Evolutionary conservation across 2,329 filamentous ascomycete genomes (phyloP), one percentile per base, ranked within the genome.

Genomic region (Apiospora koreana): DNA sequence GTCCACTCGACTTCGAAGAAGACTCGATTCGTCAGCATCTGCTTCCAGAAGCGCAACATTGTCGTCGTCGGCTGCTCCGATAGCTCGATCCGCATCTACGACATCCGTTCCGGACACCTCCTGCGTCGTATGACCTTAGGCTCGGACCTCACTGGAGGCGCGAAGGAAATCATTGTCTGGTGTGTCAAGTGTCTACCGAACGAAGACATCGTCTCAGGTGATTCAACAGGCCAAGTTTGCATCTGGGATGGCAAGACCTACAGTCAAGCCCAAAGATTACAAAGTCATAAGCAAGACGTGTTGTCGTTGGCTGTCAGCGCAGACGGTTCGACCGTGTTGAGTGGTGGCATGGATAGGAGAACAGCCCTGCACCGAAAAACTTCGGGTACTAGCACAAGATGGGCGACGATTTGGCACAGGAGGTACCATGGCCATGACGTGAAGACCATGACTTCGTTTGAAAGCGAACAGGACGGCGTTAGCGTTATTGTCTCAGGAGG

Each of bases 231-330:
- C 42, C 94, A 98, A 79, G 87, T 99, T 50, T 91, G 94, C 74
- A 93, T 98, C 78, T 99, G 95, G 92, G 94, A 97, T 79, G 94
- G 94, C 69, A 95, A 93, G 82, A 97, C 94, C 68, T 97, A 95
- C 80, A 95, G 94, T 5, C 90, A 97, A 75, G 87, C 90, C 45
- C 96, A 99, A 79, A 88, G 95, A 67, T 89, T 99, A 69, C 91
- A 94, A 77, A 91, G 92, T 35, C 96, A 99, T 78, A 68, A 68
- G 45, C 66, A 68, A 31, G 66, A 68, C 23, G 66, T 68, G 18
- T n/a, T 68, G 28, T 68, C 66, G 21, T 41, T 68, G 21, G 66
- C 66, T 31, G 66, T 68, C 43, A 68, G 66, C 35, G 66, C 66
- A 31, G 66, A 68, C 31, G 66, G 66, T 91, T 89, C 89, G 25